Base-by-base conservation (phyloP, 1,139 yeast species). In the Suhomyces choctaworum region DNA sequence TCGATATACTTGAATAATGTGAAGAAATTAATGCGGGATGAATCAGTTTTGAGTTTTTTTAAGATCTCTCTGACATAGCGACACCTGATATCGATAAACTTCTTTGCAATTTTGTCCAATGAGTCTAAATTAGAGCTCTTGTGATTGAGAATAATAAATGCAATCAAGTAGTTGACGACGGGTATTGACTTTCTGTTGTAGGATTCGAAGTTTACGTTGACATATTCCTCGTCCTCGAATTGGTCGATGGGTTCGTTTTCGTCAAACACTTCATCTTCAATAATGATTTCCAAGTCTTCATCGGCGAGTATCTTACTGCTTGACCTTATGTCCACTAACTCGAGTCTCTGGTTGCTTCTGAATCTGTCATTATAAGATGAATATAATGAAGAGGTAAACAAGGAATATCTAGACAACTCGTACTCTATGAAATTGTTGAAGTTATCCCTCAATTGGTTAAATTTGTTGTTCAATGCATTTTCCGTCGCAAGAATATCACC, bases 1-100 rank as follows among this genome's bases (percentile, higher is more conserved):
- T 69, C 73, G 27, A 64, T 46, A 39, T 48, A 68, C 39, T 53
- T 56, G 36, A 66, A 54, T 5, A 66, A 42, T 19, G 47, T 51
- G 27, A 50, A 54, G 39, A 62, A 64, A 34, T 61, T 55, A 23
- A 64, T 39, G 6, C 33, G 24, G n/a, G 34, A 25, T 4, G 29
- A 17, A 5, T 14, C 11, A 5, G 11, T 22, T 3, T 26, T 26
- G 16, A 34, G 25, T n/a, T 25, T 27, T 10, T 19, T 24, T 9
- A 37, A 16, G 6, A 37, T 23, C n/a, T 30, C 25, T 14, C 31
- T 16, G 8, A 37, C 16, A 19, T 37, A 37, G 3, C 21, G 24
- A 13, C 29, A 30, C 26, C 74, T 49, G 22, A 66, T 41, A 5
- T 52, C 51, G 3, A 64, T 35, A 17, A 68, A 54, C 16, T 46